These are phyloP conservation scores for Annona cherimola DNA, from an alignment of 164 flowering plant species.

Conservation along the genomic window DNA sequence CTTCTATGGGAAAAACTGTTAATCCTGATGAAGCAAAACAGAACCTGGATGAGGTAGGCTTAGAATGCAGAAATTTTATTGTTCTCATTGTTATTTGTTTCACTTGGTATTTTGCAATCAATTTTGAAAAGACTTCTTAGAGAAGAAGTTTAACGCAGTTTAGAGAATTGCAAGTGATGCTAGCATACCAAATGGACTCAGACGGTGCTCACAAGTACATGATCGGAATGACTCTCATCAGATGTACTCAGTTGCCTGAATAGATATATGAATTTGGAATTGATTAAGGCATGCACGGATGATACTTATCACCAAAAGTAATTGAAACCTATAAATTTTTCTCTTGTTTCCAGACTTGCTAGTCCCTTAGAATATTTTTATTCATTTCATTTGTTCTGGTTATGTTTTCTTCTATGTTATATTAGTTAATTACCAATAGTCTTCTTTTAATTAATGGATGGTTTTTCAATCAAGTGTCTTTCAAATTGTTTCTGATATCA, in stretches of 20 bases:
- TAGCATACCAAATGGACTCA: not conserved
- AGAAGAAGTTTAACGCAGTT: not conserved
- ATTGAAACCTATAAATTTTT: not conserved
- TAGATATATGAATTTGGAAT: not conserved
- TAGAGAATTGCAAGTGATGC: not conserved
- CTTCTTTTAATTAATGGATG: not conserved
- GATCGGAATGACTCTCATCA: not conserved
- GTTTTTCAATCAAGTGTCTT: too few relatives aligned
- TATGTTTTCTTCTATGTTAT: too few relatives aligned
- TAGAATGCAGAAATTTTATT: not conserved
- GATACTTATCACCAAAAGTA: not conserved
- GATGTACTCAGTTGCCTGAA: not conserved
- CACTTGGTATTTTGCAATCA: not conserved
- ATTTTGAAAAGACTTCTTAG: not conserved
- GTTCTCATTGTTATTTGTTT: not conserved
- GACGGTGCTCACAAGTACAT: not conserved
- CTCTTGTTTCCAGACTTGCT: not conserved
- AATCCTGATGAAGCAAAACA: conserved; percentile 63
- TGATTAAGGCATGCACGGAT: not conserved
- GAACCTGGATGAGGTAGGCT: conserved; percentile 77
- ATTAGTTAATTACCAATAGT: too few relatives aligned
- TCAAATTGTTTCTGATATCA: not conserved
- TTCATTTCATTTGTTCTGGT: too few relatives aligned
- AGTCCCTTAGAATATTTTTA: not conserved
- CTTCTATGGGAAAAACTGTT: conserved; percentile 59